Evolutionary conservation across 148 eudicot species (phyloP).

Genomic region (Silene conica): DNA sequence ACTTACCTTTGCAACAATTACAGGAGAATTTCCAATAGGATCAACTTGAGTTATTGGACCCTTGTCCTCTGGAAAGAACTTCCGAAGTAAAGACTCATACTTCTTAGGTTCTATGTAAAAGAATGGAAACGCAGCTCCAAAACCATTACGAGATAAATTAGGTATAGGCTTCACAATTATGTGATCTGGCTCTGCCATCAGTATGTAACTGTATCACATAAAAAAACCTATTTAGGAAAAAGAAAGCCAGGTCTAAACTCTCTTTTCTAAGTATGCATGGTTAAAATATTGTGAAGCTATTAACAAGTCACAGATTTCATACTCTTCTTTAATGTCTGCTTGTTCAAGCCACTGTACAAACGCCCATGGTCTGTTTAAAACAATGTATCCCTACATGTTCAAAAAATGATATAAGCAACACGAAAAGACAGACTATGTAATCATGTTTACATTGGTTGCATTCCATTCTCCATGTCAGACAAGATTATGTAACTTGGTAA

Average conservation of each 20-base stretch:
- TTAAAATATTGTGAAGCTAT: background rate
- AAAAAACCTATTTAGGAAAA: slow-evolving; percentile 9
- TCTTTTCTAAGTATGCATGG: too few relatives aligned
- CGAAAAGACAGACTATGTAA: background rate
- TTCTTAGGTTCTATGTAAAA: slow-evolving; percentile 96
- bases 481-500: too few relatives aligned
- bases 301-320: slow-evolving; percentile 26
- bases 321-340: slow-evolving; percentile 97
- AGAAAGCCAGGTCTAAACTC: background rate
- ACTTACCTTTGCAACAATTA: slow-evolving; percentile 79
- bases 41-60: slow-evolving; percentile 85
- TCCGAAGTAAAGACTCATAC: slow-evolving; percentile 67
- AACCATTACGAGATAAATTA: slow-evolving; percentile 72
- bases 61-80: slow-evolving; percentile 71
- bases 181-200: slow-evolving; percentile 99
- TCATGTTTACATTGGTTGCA: background rate
- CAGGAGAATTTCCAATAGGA: slow-evolving; percentile 97
- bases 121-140: slow-evolving; percentile 97
- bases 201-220: slow-evolving; percentile 65
- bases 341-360: slow-evolving; percentile 98
- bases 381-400: slow-evolving; percentile 82
- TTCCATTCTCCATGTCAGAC: too few relatives aligned
- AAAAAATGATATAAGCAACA: slow-evolving; percentile 8
- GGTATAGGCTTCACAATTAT: slow-evolving; percentile 93
- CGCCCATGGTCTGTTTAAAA: slow-evolving; percentile 99